Evolutionary conservation across 148 eudicot genomes (phyloP), one percentile per base, ranked within the genome.

Genomic region (Talinum fruticosum): DNA sequence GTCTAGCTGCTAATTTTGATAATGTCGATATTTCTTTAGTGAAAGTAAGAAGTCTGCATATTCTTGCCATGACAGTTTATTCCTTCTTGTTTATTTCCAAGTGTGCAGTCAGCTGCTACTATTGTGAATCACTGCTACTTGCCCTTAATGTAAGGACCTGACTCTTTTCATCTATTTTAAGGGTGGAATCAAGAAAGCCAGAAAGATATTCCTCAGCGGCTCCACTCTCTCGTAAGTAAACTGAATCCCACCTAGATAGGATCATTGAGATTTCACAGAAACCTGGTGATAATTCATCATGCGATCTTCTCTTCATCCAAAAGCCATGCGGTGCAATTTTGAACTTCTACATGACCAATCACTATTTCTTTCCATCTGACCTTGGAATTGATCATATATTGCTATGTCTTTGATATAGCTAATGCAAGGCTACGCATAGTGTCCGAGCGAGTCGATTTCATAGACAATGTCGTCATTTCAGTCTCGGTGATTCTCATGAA

Each of bases 121-220:
- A 71, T 82, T 80, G 77, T 83, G 67, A 78, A 76, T 87, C 85
- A 74, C 82, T 83, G 64, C 86, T 61, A 79, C 65, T 78, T 73
- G 81, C 81, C 84, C 82, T 84, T 79, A 85, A 77, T 88, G 85
- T 86, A 87, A 89, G 84, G 84, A 81, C 85, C 89, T 89, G 80
- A 88, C 88, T 82, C 83, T 83, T 89, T 87, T 90, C 84, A 83
- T 91, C 82, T 90, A 83, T 87, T 88, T 88, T 82, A 83, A 96
- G 99, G 99, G 99, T 86, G 89, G 95, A 90, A 86, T 93, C 99
- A 69, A 90, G 99, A 86, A 91, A 93, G 82, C 97, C 99, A 70
- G 99, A 96, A 86, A 91, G 99, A 75, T 96, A 96, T 87, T 96
- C 99, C 68, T 96, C 99, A 15, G 99, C 99, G 70, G 98, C 99